Percentiles rank a stretch among this genome's conserved stretches.
These are phyloP conservation scores for Protomyces gravidus DNA, from an alignment of 1,139 yeast genomes.

Conservation along the genomic window DNA sequence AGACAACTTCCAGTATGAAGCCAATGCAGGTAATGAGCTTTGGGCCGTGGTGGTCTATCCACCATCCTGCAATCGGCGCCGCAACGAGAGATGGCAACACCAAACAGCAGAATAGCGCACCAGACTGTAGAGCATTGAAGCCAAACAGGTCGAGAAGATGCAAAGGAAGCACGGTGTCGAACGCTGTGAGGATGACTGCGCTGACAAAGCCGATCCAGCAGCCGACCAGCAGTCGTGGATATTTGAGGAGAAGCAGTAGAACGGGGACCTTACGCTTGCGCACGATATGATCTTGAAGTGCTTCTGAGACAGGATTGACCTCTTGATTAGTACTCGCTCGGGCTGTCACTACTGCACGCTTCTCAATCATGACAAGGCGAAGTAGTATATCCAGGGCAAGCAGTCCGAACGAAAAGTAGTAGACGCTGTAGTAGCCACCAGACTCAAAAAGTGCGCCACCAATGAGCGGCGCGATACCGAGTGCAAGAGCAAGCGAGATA, in stretches of 20 bases:
- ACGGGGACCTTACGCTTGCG: background rate
- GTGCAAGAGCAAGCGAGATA: slow-evolving; percentile 39
- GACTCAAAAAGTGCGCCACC: slow-evolving; percentile 43
- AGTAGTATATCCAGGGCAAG: slow-evolving; percentile 39
- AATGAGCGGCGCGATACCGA: slow-evolving; percentile 41
- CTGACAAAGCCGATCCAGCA: slow-evolving; percentile 38
- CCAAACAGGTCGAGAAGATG: slow-evolving; percentile 39
- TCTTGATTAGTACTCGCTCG: background rate
- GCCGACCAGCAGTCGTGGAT: slow-evolving; percentile 36
- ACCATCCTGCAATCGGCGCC: slow-evolving; percentile 41
- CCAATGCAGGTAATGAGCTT: slow-evolving; percentile 38
- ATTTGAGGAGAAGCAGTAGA: slow-evolving; percentile 21
- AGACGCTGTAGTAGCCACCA: slow-evolving; percentile 42
- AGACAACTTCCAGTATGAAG: slow-evolving; percentile 33
- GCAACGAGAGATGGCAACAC: slow-evolving; percentile 39
- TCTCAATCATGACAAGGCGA: slow-evolving; percentile 40
- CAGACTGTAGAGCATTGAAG: slow-evolving; percentile 39
- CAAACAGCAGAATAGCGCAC: slow-evolving; percentile 37
- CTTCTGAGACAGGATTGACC: background rate
- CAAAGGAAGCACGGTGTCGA: slow-evolving; percentile 42
- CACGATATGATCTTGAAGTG: background rate
- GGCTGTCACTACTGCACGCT: background rate
- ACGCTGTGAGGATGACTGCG: slow-evolving; percentile 40
- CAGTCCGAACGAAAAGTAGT: slow-evolving; percentile 40
- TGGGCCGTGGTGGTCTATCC: slow-evolving; percentile 40